Evolutionary conservation across 495 filamentous ascomycete species (phyloP), one percentile per base, ranked within the genome.

Genomic region (Podospora pseudocomata): DNA sequence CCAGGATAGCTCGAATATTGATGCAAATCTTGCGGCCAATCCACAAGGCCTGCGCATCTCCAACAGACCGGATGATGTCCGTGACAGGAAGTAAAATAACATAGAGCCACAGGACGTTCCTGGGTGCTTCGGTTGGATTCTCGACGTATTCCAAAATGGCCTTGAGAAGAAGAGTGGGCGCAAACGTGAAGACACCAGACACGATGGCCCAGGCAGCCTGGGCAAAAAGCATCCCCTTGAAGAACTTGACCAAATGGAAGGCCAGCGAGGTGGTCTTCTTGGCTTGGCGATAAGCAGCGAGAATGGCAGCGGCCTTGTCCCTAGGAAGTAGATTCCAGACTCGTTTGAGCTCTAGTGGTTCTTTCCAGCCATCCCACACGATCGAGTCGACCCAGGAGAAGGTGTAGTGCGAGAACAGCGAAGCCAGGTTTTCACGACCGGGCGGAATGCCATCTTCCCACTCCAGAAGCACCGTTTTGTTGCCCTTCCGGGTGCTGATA

Each of bases 21-120:
- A 99, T 92, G 77, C 94, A 96, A 65, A 98, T 92, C 76, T 92
- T 96, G 58, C 96, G 90, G 19, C 96, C 96, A 64, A 96, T 89
- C 87, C 89, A 98, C 0, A 99, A 86, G n/a, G 93, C 91, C 77
- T 97, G 93, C 18, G 88, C 90, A 77, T 92, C 91, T 27, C 87
- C 88, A 23, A 95, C 80, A 5, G 94, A 93, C 65, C 93, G 88
- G 49, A 92, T 78, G 58, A 89, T 83, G 64, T 92, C 90, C 5
- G 92, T 90, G 60, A 91, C 84, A 44, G 96, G 93, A 7, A 99
- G 87, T 5, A 97, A 83, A 56, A 94, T 92, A 28, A 97, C 94
- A 75, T 93, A 97, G 53, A 99, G 86, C 96, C 96, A 99, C 6
- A 96, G 91, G 15, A 96, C 94, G 77, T 95, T 97, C 39, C 86